Evolutionary conservation across 192 early-diverging fungal species (phyloP).

Genomic region (Coemansia sp.): DNA sequence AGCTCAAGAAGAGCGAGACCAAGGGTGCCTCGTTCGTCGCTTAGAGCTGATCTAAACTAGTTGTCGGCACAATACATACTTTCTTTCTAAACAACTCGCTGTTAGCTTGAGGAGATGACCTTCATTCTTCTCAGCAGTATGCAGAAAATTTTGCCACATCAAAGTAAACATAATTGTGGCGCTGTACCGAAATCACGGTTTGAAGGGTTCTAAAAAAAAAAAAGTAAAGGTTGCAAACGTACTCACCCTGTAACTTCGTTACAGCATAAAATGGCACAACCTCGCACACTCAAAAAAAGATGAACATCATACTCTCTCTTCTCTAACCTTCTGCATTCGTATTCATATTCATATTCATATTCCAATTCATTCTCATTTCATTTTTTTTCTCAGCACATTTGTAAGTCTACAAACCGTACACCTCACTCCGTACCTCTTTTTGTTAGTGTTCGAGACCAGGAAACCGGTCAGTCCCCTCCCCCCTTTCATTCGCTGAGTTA

Average conservation of each 20-base stretch:
- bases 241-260: neutral
- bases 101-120: neutral
- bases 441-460: neutral
- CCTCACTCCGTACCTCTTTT: neutral
- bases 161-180: neutral
- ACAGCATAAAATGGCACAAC: neutral
- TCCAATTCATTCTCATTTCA: neutral
- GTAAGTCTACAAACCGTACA: neutral
- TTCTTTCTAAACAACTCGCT: neutral
- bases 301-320: neutral
- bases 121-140: neutral
- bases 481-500: neutral
- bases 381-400: neutral
- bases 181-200: neutral
- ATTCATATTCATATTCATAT: neutral
- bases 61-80: neutral
- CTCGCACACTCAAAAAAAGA: neutral
- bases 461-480: neutral
- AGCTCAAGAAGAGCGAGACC: conserved; percentile 90
- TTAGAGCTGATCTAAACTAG: neutral
- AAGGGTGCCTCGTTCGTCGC: conserved; percentile 73
- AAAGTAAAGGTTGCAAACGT: neutral
- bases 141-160: neutral
- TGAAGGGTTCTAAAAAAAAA: neutral
- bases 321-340: neutral